Evolutionary conservation across 176 grass and related monocot genomes (phyloP).

Genomic region (Oropetium thomaeum): DNA sequence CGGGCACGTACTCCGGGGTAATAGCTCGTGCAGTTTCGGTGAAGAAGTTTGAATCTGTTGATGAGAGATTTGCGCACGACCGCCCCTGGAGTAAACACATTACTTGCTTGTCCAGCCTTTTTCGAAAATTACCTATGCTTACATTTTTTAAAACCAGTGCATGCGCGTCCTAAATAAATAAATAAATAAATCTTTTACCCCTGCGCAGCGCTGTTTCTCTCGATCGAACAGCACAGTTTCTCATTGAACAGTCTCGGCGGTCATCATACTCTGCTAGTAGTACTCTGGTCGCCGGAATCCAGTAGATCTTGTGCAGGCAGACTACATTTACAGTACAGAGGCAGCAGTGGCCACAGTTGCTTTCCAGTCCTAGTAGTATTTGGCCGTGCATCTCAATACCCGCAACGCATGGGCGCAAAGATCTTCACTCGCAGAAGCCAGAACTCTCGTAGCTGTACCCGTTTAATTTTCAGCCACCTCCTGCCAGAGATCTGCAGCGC

Average conservation of each 20-base stretch:
- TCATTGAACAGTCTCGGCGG: not conserved
- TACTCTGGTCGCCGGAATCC: not conserved
- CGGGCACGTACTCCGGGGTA: too few relatives aligned
- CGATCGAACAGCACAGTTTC: not conserved
- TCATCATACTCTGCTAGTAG: not conserved
- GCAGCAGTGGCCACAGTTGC: not conserved
- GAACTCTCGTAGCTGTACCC: not conserved
- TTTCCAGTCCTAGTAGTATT: too few relatives aligned
- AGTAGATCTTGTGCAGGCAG: conserved; percentile 4
- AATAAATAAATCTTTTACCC: not conserved
- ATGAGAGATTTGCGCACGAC: not conserved
- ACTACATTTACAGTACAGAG: not conserved
- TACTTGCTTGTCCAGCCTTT: not conserved
- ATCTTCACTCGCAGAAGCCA: not conserved
- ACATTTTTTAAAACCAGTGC: not conserved
- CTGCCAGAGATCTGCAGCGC: conserved; percentile 15
- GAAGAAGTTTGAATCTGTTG: conserved; percentile 30
- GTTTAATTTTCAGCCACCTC: too few relatives aligned
- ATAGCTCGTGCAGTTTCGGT: too few relatives aligned
- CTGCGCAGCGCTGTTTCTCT: too few relatives aligned
- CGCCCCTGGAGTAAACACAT: not conserved
- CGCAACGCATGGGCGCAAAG: not conserved
- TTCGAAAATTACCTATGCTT: not conserved
- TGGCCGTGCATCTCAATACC: not conserved
- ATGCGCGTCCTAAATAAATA: not conserved